These are phyloP conservation scores for Rhinocladiella similis DNA, from an alignment of 2,329 filamentous ascomycete genomes.

Conservation along the genomic window DNA sequence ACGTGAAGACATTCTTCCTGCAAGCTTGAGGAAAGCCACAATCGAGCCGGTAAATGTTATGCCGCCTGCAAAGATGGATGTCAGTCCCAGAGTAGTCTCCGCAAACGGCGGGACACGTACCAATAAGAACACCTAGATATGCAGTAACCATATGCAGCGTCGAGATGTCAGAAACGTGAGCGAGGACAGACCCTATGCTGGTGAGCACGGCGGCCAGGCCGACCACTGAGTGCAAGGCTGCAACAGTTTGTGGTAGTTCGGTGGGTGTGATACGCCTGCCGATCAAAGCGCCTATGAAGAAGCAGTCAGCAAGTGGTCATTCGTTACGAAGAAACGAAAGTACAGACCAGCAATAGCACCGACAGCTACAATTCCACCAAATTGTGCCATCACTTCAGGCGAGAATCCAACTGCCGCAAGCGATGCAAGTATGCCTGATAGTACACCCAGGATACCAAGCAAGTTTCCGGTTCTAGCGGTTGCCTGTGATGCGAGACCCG, in stretches of 20 bases:
- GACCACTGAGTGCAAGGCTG: conserved; percentile 85
- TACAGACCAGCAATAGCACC: conserved; percentile 62
- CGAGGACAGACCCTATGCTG: conserved; percentile 83
- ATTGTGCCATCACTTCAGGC: conserved; percentile 75
- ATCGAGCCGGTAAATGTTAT: conserved; percentile 90
- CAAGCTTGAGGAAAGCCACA: conserved; percentile 84
- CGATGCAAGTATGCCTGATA: conserved; percentile 79
- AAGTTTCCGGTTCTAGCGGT: conserved; percentile 85
- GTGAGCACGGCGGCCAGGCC: conserved; percentile 86
- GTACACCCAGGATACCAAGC: conserved; percentile 82
- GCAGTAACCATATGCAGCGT: conserved; percentile 82
- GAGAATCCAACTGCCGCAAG: conserved; percentile 79
- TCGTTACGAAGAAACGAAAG: neutral
- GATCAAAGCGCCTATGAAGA: conserved; percentile 58
- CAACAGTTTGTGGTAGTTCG: conserved; percentile 84
- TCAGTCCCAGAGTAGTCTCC: neutral
- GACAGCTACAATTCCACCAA: conserved; percentile 70
- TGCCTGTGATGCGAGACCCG: conserved; percentile 75
- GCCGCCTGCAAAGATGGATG: conserved; percentile 52
- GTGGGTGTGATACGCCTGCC: conserved; percentile 86
- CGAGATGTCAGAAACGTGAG: conserved; percentile 63
- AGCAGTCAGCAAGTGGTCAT: neutral
- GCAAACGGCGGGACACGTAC: conserved; percentile 35
- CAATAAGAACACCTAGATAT: conserved; percentile 83
- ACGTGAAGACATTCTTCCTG: conserved; percentile 76